phyloP scores from a whole-genome alignment of 1,139 yeast species.

The Wickerhamomyces sp. region DNA sequence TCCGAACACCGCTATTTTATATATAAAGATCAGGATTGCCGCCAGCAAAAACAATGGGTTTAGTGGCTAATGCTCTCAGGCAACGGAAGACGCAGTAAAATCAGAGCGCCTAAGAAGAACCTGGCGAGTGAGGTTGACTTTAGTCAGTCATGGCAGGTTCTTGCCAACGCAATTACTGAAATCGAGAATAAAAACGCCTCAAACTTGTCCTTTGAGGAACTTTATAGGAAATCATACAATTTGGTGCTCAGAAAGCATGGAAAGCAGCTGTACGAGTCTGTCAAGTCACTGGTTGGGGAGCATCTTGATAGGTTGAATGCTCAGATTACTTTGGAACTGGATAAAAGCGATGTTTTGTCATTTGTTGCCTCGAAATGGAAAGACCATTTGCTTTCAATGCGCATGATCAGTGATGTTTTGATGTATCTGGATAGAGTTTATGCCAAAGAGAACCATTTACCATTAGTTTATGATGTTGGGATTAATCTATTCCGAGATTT shows the following conservation, averaged over 20 bases:
- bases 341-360: conserved; percentile 37
- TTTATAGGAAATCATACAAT: conserved; percentile 79
- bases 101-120: conserved; percentile 64
- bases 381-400: conserved; percentile 70
- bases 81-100: conserved; percentile 33
- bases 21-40: too few relatives aligned
- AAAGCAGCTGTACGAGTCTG: conserved; percentile 60
- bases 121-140: conserved; percentile 46
- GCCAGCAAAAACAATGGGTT: neutral
- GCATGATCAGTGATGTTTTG: conserved; percentile 78
- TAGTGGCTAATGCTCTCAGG: conserved; percentile 10
- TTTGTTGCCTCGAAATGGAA: conserved; percentile 60
- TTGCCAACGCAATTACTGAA: conserved; percentile 71
- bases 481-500: conserved; percentile 50
- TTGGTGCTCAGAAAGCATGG: conserved; percentile 76
- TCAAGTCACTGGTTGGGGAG: conserved; percentile 44
- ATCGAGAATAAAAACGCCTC: conserved; percentile 75
- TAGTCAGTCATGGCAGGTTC: conserved; percentile 63
- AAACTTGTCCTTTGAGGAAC: conserved; percentile 74
- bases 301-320: conserved; percentile 41
- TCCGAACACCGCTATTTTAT: neutral
- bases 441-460: conserved; percentile 64
- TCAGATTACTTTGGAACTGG: conserved; percentile 13
- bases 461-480: conserved; percentile 74
- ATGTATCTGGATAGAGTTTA: conserved; percentile 86